phyloP scores from a whole-genome alignment of 2,329 filamentous ascomycete genomes.

The Coniochaeta ligniaria region DNA sequence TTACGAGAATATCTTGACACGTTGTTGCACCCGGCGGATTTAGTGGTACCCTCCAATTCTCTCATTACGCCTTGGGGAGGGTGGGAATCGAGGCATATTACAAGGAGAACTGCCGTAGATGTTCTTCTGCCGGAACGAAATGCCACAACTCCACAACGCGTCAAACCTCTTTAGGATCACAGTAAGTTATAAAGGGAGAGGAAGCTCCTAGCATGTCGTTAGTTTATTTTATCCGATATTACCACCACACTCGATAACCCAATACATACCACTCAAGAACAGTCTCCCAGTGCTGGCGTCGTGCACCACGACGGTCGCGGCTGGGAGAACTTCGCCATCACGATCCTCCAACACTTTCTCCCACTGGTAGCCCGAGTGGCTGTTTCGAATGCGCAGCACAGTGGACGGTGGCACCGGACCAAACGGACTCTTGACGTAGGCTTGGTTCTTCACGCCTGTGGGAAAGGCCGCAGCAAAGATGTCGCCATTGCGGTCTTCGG shows the following conservation, averaged over 20 bases:
- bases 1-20: too few species aligned
- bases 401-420: constrained; percentile 9
- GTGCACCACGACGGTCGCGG: constrained; percentile 16
- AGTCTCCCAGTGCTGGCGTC: constrained; percentile 19
- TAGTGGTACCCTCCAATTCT: too few species aligned
- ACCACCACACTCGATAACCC: neutral
- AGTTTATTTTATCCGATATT: neutral
- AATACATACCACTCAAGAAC: constrained; percentile 17
- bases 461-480: constrained; percentile 18
- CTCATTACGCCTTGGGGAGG: too few species aligned
- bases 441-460: constrained; percentile 6
- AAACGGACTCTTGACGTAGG: constrained; percentile 11
- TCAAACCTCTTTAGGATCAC: constrained; percentile 1
- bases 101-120: neutral
- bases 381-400: constrained; percentile 13
- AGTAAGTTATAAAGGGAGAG: neutral
- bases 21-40: too few species aligned
- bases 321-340: constrained; percentile 15
- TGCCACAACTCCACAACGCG: too few species aligned
- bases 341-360: constrained; percentile 20
- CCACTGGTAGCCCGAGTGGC: constrained; percentile 8
- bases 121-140: too few species aligned
- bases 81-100: too few species aligned
- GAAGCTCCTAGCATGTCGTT: neutral
- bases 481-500: constrained; percentile 14